phyloP scores from a whole-genome alignment of 73 alveolate genomes.

The Stentor roeselii region DNA sequence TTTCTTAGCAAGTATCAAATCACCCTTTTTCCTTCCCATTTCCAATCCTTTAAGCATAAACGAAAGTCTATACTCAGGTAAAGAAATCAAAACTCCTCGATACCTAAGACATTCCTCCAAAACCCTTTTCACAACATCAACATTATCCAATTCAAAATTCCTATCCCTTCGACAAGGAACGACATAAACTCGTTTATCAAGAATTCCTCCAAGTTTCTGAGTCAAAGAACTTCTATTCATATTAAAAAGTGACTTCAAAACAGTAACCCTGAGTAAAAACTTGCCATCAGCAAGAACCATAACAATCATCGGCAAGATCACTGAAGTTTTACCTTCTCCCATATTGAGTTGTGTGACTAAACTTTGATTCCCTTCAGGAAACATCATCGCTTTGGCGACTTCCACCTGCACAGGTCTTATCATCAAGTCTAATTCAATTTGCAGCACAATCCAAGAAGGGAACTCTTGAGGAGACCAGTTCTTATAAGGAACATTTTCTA shows the following conservation, averaged over 20 bases:
- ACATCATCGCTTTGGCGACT: conserved; percentile 31
- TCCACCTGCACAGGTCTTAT: conserved; percentile 32
- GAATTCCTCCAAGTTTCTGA: conserved; percentile 20
- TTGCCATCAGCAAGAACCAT: neutral
- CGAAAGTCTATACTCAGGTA: neutral
- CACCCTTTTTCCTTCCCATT: neutral
- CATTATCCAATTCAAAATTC: neutral
- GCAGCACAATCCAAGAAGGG: conserved; percentile 28
- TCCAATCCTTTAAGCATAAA: neutral
- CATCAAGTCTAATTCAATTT: conserved; percentile 31
- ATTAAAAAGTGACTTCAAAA: neutral
- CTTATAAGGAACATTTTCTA: neutral
- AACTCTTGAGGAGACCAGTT: neutral
- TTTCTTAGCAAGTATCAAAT: neutral
- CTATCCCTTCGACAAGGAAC: conserved; percentile 23
- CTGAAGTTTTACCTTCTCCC: conserved; percentile 41
- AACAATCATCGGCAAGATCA: neutral
- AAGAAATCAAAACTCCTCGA: neutral
- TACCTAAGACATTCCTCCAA: neutral
- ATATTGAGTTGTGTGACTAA: conserved; percentile 32
- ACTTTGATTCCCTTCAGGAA: conserved; percentile 1
- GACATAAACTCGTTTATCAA: conserved; percentile 8
- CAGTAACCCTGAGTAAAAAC: neutral
- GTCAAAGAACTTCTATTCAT: neutral
- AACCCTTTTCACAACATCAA: neutral